Evolutionary conservation across 495 filamentous ascomycete genomes (phyloP).

Genomic region (Aspergillus sclerotioniger): DNA sequence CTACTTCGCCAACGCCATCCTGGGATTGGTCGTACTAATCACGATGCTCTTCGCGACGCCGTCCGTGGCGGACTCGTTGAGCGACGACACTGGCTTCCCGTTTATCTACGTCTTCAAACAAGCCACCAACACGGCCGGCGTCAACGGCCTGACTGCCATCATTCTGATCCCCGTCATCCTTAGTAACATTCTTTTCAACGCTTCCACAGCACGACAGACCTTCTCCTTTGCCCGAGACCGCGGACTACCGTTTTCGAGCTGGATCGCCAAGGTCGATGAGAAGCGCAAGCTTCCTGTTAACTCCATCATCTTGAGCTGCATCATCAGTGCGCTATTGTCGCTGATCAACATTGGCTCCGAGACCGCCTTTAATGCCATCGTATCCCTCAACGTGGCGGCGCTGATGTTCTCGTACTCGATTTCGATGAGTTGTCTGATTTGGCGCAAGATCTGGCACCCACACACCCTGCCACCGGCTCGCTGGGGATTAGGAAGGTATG

Average conservation of each 20-base stretch:
- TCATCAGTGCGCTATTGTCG: conserved; percentile 17
- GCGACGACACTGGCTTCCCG: conserved; percentile 27
- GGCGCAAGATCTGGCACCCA: conserved; percentile 31
- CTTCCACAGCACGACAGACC: conserved; percentile 20
- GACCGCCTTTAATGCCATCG: conserved; percentile 55
- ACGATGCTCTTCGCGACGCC: conserved; percentile 39
- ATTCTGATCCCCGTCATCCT: conserved; percentile 26
- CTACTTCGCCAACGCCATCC: conserved; percentile 33
- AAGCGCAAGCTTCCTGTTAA: conserved; percentile 33
- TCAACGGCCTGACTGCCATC: conserved; percentile 20
- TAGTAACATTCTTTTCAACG: conserved; percentile 23
- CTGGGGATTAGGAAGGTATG: conserved; percentile 38
- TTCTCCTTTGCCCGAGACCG: conserved; percentile 20
- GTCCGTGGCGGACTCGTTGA: conserved; percentile 29
- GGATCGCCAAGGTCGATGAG: conserved; percentile 26
- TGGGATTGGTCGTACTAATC: conserved; percentile 36
- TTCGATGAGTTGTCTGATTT: conserved; percentile 36
- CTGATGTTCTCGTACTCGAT: conserved; percentile 40
- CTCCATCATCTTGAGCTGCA: conserved; percentile 21
- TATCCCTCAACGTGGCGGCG: conserved; percentile 43
- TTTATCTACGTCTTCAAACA: conserved; percentile 34
- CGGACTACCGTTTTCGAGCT: conserved; percentile 46
- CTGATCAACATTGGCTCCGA: conserved; percentile 45
- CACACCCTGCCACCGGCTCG: conserved; percentile 38
- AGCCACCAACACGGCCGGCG: conserved; percentile 25